Base-by-base conservation (phyloP, 2,329 filamentous ascomycete species). In the Phoma herbarum region DNA sequence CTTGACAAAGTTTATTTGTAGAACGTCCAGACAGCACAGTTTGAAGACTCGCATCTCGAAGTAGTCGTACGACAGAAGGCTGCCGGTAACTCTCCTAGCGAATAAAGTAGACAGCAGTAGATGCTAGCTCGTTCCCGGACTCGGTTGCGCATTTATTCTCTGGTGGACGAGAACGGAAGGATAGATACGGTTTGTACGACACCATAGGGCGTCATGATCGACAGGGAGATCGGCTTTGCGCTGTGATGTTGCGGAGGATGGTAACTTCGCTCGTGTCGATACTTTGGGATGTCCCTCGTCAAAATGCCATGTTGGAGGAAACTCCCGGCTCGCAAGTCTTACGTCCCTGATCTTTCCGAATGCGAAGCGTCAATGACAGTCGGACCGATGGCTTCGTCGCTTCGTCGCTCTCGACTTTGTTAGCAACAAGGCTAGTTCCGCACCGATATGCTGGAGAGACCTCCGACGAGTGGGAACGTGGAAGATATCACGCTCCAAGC, bases 191-290 rank as follows among this genome's bases (percentile, higher is more conserved):
- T 2, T 28, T 16, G 23, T 56, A 56, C 39, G 39, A 26, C 39
- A n/a, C 2, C 35, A 28, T 49, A 52, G 43, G 29, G 37, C 37
- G 18, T 18, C 46, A 42, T 42, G 56, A 50, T 59, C 50, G 50
- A 53, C 50, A 45, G 41, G 47, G 53, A 57, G 50, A 54, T 59
- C 49, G 50, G 28, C 37, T 41, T 39, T 9, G 14, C 44, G 23
- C 26, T 25, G 20, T 20, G 6, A 22, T 45, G 47, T 49, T 20
- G 39, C 8, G 41, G 39, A 33, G 50, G 11, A 50, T 4, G 22
- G 41, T 42, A 26, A 28, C 33, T 50, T 46, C 50, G 43, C 54
- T 41, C 16, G 18, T 12, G 26, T 10, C 23, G 20, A 50, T 9
- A n/a, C 23, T 23, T 48, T 26, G 52, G 22, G 37, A 48, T 58